Evolutionary conservation across 1,284 basidiomycete genomes (phyloP), one percentile per base, ranked within the genome.

Genomic region (Thelephora terrestris): DNA sequence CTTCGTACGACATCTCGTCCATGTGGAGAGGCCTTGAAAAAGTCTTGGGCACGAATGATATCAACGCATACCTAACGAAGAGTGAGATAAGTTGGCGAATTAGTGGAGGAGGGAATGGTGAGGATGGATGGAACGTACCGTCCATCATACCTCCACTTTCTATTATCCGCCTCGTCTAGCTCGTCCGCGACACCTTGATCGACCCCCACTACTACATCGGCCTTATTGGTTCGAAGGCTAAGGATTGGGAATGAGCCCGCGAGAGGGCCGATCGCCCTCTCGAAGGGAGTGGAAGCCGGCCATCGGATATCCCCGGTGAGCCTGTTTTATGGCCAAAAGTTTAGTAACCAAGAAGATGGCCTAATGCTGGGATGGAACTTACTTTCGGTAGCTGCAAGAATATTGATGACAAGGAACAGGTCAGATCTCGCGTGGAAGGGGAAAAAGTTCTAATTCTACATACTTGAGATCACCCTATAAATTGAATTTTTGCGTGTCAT

Each of bases 221-320:
- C 95, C 65, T 99, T 98, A 71, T 90, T 93, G 1, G 95, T 99
- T 21, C 95, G 78, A 50, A 97, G 67, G 56, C 88, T 91, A 25
- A 96, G 67, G 20, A 96, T 64, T 3, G 85, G 85, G 64, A 96
- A 85, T 7, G 81, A 71, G 2, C 91, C 88, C 0, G 79, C 79
- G 16, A 95, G 65, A 0, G 89, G 86, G 4, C 93, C 94, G 9
- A 98, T 64, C 0, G 92, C 91, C 7, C 74, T 69, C 27, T 74
- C 67, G 64, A 97, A 94, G 0, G 85, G 69, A 0, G 91, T 93
- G 38, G 79, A 84, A 0, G 82, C 75, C 0, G 89, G 87, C 95
- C 95, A 99, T 57, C 75, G 73, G 16, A 91, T 75, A 62, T 99
- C 95, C 9, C 88, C 89, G 0, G 92, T 88, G 24, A 99, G 74